A percentile compares a stretch with the other conserved stretches of the same genome.
Evolutionary conservation across 495 filamentous ascomycete species (phyloP).

Genomic region (Bombardia bombarda): DNA sequence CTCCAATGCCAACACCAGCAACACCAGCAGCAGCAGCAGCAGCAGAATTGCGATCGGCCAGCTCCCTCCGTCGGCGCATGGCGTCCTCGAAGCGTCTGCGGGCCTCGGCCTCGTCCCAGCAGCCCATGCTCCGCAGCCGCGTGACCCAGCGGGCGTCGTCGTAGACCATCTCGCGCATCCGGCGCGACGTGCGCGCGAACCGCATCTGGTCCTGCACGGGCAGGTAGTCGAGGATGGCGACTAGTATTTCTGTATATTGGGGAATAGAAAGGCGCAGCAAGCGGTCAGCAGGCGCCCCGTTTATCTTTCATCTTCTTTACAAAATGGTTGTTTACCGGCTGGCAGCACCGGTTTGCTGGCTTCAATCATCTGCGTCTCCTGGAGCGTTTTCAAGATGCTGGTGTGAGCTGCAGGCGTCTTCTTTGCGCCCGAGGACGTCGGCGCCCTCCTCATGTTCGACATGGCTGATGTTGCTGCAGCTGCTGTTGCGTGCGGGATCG

Average conservation of each 20-base stretch:
- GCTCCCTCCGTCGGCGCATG: conserved; percentile 57
- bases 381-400: conserved; percentile 65
- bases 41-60: conserved; percentile 21
- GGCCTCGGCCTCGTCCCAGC: conserved; percentile 89
- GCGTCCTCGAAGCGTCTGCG: conserved; percentile 67
- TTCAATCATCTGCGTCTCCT: conserved; percentile 67
- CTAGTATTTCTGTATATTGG: conserved; percentile 64
- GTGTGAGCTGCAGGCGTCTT: conserved; percentile 5
- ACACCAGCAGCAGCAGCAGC: conserved; percentile 13
- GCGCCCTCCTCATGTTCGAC: conserved; percentile 16
- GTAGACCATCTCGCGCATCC: conserved; percentile 96
- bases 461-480: no score
- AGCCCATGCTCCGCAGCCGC: conserved; percentile 71
- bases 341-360: conserved; percentile 64
- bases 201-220: conserved; percentile 74
- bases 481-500: background rate
- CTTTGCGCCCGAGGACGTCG: conserved; percentile 2
- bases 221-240: conserved; percentile 81
- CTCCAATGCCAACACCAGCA: background rate
- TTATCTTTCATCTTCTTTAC: background rate
- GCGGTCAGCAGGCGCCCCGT: background rate
- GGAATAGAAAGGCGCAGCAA: background rate
- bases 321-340: conserved; percentile 49
- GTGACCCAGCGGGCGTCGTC: conserved; percentile 95
- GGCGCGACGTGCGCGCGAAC: conserved; percentile 80